Evolutionary conservation across 31 red algal genomes (phyloP).

Genomic region (Endocladia muricata): DNA sequence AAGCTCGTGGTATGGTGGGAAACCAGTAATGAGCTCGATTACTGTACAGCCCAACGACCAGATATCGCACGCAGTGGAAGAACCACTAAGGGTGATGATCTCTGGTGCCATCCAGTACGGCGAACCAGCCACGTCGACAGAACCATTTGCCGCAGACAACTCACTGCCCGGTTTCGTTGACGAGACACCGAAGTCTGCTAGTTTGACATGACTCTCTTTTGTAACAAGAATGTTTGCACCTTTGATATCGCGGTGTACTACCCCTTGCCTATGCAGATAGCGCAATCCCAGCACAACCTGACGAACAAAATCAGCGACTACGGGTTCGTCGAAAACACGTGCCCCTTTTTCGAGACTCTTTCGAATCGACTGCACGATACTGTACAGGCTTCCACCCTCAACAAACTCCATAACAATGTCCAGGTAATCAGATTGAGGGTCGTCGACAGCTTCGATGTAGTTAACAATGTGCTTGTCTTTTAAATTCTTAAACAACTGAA

Average conservation of each 20-base stretch:
- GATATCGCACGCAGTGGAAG: constrained; percentile 90
- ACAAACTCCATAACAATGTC: constrained; percentile 99
- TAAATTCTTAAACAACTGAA: constrained; percentile 93
- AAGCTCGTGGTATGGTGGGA: constrained; percentile 90
- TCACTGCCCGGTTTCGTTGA: constrained; percentile 81
- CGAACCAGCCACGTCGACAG: constrained; percentile 86
- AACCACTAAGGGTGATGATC: constrained; percentile 92
- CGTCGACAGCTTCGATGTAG: constrained; percentile 89
- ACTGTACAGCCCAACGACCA: constrained; percentile 97
- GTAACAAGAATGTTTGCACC: constrained; percentile 96
- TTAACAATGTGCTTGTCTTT: constrained; percentile 95
- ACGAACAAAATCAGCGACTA: constrained; percentile 78
- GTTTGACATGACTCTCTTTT: constrained; percentile 96
- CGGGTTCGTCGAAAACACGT: constrained; percentile 69
- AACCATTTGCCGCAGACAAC: constrained; percentile 12
- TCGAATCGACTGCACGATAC: constrained; percentile 71
- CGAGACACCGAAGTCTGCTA: constrained; percentile 96
- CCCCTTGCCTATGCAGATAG: constrained; percentile 96
- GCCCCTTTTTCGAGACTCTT: constrained; percentile 36
- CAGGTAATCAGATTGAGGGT: constrained; percentile 50
- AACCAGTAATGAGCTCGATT: constrained; percentile 95
- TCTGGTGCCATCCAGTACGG: constrained; percentile 99
- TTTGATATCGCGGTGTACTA: constrained; percentile 99
- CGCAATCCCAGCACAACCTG: constrained; percentile 82
- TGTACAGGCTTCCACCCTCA: constrained; percentile 86